These are phyloP conservation scores for Kwoniella sp. DNA, from an alignment of 768 basidiomycete genomes.

Conservation along the genomic window DNA sequence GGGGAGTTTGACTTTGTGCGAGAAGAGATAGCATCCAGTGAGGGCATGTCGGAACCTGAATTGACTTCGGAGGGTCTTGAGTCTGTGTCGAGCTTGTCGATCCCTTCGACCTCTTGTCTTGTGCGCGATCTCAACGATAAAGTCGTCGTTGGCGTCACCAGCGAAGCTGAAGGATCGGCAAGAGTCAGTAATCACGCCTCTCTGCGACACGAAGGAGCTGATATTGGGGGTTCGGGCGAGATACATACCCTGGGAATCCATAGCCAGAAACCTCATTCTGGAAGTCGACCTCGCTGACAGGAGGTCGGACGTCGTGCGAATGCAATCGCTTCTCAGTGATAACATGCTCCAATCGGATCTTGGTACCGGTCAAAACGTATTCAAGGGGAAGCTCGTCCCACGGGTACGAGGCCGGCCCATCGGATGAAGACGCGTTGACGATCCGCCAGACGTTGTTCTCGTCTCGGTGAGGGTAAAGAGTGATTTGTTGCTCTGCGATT, in stretches of 20 bases:
- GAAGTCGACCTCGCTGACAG: constrained; percentile 96
- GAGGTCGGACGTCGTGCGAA: constrained; percentile 91
- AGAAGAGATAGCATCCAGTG: constrained; percentile 95
- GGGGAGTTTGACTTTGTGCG: constrained; percentile 95
- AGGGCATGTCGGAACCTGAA: constrained; percentile 82
- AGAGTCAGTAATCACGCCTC: neutral
- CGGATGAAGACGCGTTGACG: constrained; percentile 68
- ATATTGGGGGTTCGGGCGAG: neutral
- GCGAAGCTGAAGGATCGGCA: constrained; percentile 58
- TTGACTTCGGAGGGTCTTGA: constrained; percentile 77
- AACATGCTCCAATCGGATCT: constrained; percentile 79
- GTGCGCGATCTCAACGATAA: constrained; percentile 78
- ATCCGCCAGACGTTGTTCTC: constrained; percentile 92
- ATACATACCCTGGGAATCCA: constrained; percentile 68
- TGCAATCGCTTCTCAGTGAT: constrained; percentile 83
- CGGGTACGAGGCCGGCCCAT: constrained; percentile 58
- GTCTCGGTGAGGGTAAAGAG: constrained; percentile 98
- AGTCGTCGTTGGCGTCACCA: constrained; percentile 90
- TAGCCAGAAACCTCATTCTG: constrained; percentile 98
- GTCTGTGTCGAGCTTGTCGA: constrained; percentile 66
- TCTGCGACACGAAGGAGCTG: neutral
- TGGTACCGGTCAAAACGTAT: constrained; percentile 68
- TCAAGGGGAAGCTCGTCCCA: constrained; percentile 64
- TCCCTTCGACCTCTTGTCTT: constrained; percentile 61
- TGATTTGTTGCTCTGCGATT: constrained; percentile 92